Evolutionary conservation across 2,329 filamentous ascomycete genomes (phyloP).

Genomic region (Aspergillus sp.): DNA sequence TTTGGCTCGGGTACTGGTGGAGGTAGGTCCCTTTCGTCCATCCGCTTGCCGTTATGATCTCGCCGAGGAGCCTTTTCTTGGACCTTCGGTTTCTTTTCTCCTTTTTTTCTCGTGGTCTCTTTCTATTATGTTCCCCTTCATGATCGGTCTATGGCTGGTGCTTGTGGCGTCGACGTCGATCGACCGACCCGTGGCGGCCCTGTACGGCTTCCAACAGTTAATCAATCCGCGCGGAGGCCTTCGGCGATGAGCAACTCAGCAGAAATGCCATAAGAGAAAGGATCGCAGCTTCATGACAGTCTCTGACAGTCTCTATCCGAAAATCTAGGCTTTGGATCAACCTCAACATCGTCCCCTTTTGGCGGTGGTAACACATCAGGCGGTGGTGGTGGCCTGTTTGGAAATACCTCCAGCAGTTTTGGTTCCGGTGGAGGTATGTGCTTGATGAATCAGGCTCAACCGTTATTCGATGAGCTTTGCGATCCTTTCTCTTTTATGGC

Average conservation of each 20-base stretch:
- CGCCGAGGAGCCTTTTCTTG: background rate
- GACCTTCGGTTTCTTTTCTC: constrained; percentile 1
- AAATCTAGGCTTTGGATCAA: constrained; percentile 44
- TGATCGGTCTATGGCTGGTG: constrained; percentile 23
- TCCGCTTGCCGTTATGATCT: background rate
- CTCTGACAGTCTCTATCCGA: constrained; percentile 40
- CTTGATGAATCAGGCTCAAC: constrained; percentile 15
- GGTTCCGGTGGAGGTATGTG: constrained; percentile 46
- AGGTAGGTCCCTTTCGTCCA: constrained; percentile 37
- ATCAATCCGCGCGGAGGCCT: constrained; percentile 20
- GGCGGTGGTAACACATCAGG: constrained; percentile 34
- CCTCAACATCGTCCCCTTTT: constrained; percentile 38
- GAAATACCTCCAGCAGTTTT: constrained; percentile 39
- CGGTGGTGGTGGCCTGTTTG: constrained; percentile 37
- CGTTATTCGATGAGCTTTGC: constrained; percentile 24
- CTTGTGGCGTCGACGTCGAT: constrained; percentile 32
- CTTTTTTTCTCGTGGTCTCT: background rate
- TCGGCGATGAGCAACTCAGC: constrained; percentile 28
- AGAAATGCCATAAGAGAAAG: constrained; percentile 29
- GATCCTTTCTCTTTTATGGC: constrained; percentile 21
- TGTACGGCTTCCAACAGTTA: constrained; percentile 22
- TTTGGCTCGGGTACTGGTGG: constrained; percentile 34
- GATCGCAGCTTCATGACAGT: constrained; percentile 34
- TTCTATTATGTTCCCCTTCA: constrained; percentile 4
- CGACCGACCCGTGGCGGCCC: constrained; percentile 22